These are phyloP conservation scores for Erigeron canadensis DNA, from an alignment of 129 eudicot species.

Conservation along the genomic window DNA sequence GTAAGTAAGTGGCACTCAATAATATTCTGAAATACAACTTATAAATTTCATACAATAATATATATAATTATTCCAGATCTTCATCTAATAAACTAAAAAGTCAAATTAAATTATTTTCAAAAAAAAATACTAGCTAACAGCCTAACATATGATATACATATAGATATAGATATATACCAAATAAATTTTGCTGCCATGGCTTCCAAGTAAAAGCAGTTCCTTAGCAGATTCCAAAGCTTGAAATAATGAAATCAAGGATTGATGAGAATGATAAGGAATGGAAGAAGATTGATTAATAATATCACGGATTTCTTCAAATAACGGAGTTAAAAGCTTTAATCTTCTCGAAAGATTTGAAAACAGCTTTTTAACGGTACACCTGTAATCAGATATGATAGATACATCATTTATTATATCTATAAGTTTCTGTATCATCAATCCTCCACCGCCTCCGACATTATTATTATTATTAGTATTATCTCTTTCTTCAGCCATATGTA, in stretches of 20 bases:
- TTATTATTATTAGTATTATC: conserved; percentile 15
- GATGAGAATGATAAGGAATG: conserved; percentile 27
- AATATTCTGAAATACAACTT: conserved; percentile 10
- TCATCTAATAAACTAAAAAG: neutral
- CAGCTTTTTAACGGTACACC: conserved; percentile 65
- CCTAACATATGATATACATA: too few relatives aligned
- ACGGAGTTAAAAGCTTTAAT: conserved; percentile 75
- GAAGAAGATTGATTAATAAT: conserved; percentile 24
- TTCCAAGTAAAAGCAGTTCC: conserved; percentile 71
- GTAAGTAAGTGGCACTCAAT: conserved; percentile 13
- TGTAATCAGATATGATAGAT: conserved; percentile 56
- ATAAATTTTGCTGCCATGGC: conserved; percentile 79
- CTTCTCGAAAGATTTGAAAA: conserved; percentile 73
- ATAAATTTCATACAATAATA: conserved; percentile 21
- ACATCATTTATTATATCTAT: conserved; percentile 57
- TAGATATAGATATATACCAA: conserved; percentile 44
- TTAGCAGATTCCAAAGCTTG: conserved; percentile 53
- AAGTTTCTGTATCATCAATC: conserved; percentile 45
- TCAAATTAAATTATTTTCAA: neutral
- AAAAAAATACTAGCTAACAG: too few relatives aligned
- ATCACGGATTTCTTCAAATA: conserved; percentile 94
- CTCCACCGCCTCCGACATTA: conserved; percentile 18
- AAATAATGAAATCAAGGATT: conserved; percentile 39
- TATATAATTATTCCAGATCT: conserved; percentile 13
- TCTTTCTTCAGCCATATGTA: conserved; percentile 42